A percentile compares a stretch with the other conserved stretches of the same genome.
These are phyloP conservation scores for Dryadomyces quercivorus DNA, from an alignment of 2,329 filamentous ascomycete genomes.

Conservation along the genomic window DNA sequence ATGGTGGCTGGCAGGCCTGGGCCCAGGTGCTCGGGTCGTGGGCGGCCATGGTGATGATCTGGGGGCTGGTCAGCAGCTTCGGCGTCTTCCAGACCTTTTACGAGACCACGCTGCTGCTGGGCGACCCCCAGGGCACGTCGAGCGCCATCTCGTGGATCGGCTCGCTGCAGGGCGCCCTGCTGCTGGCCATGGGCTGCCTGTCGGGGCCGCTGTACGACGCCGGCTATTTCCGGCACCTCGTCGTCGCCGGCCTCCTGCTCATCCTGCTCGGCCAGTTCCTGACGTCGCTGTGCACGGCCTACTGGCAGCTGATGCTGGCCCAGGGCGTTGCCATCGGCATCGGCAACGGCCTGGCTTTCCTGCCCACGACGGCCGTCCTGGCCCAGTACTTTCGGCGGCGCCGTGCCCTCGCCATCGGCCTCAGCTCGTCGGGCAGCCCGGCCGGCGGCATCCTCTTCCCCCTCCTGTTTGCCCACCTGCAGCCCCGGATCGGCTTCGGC, in stretches of 20 bases:
- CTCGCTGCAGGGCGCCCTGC: slow-evolving; percentile 27
- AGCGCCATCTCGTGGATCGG: slow-evolving; percentile 27
- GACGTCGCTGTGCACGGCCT: slow-evolving; percentile 29
- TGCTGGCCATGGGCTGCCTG: slow-evolving; percentile 27
- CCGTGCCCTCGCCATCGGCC: slow-evolving; percentile 14
- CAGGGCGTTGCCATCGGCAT: slow-evolving; percentile 26
- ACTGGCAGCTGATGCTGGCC: slow-evolving; percentile 29
- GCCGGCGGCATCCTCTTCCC: slow-evolving; percentile 16
- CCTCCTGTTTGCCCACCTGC: slow-evolving; percentile 13
- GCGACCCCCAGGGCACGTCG: slow-evolving; percentile 21
- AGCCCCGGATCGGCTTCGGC: slow-evolving; percentile 11
- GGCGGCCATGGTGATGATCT: slow-evolving; percentile 23
- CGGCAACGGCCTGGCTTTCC: slow-evolving; percentile 22
- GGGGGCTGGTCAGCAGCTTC: slow-evolving; percentile 28
- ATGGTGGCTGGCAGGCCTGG: slow-evolving; percentile 26
- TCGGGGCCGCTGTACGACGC: slow-evolving; percentile 29
- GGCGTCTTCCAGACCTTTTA: slow-evolving; percentile 35
- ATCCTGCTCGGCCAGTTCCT: slow-evolving; percentile 30
- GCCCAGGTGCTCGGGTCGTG: slow-evolving; percentile 27
- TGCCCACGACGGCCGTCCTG: slow-evolving; percentile 25
- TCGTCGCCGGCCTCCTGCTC: slow-evolving; percentile 22
- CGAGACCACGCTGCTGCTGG: slow-evolving; percentile 21
- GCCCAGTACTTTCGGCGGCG: slow-evolving; percentile 19
- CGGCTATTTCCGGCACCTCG: slow-evolving; percentile 26
- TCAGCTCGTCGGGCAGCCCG: slow-evolving; percentile 12